phyloP scores from a whole-genome alignment of 2,329 filamentous ascomycete species.

The Talaromyces sp. region DNA sequence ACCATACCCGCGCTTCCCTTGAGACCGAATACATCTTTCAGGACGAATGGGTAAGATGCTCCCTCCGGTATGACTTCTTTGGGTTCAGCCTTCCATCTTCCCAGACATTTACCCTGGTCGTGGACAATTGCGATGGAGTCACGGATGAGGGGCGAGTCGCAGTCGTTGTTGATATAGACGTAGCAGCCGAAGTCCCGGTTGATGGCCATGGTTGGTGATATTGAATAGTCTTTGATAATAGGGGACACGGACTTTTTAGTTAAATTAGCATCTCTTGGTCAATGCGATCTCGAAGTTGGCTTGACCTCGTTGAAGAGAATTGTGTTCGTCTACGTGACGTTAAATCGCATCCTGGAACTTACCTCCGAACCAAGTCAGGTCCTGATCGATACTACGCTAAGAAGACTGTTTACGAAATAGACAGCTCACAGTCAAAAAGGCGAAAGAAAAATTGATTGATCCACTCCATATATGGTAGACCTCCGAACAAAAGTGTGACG shows the following conservation, averaged over 20 bases:
- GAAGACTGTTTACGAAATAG: background rate
- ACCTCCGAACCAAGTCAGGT: background rate
- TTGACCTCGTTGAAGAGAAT: too few relatives aligned
- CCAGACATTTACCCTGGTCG: too few relatives aligned
- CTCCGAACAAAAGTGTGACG: background rate
- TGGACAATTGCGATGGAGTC: background rate
- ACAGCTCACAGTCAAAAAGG: background rate
- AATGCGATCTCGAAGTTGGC: too few relatives aligned
- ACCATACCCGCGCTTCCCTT: background rate
- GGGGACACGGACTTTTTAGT: too few relatives aligned
- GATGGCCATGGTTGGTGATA: background rate
- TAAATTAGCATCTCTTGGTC: too few relatives aligned
- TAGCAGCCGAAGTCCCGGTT: background rate
- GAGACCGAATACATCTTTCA: background rate
- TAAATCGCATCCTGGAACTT: background rate
- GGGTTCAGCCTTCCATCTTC: background rate
- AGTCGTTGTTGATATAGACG: background rate
- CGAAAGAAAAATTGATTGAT: background rate
- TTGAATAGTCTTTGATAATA: background rate
- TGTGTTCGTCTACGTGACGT: background rate
- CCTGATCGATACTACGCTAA: background rate
- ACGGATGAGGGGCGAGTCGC: background rate
- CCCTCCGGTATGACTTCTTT: background rate
- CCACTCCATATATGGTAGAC: background rate
- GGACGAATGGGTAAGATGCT: background rate